Percentiles rank a stretch among this genome's conserved stretches.
phyloP scores from a whole-genome alignment of 306 rosid species.

The Fragaria nilgerrensis region DNA sequence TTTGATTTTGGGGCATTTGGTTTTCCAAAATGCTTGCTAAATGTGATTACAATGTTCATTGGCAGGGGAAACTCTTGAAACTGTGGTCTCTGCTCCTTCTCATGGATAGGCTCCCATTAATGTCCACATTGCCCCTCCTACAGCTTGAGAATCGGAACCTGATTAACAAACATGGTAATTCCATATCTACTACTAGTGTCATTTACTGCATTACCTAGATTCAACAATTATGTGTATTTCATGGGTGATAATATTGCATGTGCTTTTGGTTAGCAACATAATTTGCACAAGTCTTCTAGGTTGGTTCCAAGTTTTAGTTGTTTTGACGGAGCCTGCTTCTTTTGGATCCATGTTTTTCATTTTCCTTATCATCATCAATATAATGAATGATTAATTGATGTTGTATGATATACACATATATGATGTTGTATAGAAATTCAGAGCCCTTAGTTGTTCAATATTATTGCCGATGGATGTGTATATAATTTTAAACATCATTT shows the following conservation, averaged over 20 bases:
- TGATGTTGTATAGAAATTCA: too few relatives aligned
- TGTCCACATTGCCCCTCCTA: background rate
- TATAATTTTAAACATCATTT: too few relatives aligned
- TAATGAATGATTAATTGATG: too few relatives aligned
- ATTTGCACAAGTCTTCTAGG: background rate
- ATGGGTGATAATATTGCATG: background rate
- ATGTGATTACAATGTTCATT: too few relatives aligned
- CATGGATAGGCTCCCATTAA: background rate
- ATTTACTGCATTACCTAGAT: background rate
- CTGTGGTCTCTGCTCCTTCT: background rate
- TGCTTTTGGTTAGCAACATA: background rate
- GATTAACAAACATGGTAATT: too few relatives aligned
- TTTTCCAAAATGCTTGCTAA: too few relatives aligned
- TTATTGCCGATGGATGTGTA: too few relatives aligned
- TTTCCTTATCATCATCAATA: too few relatives aligned
- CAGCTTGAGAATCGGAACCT: background rate
- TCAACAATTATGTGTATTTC: background rate
- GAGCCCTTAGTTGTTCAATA: too few relatives aligned
- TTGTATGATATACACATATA: too few relatives aligned
- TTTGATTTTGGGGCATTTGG: background rate
- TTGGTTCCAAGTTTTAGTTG: background rate
- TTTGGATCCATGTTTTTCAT: background rate
- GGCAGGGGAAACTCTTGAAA: too few relatives aligned
- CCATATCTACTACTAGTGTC: background rate
- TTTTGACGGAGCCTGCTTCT: background rate